These are phyloP conservation scores for Saccharomycopsis capsularis DNA, from an alignment of 805 yeast species.

Conservation along the genomic window DNA sequence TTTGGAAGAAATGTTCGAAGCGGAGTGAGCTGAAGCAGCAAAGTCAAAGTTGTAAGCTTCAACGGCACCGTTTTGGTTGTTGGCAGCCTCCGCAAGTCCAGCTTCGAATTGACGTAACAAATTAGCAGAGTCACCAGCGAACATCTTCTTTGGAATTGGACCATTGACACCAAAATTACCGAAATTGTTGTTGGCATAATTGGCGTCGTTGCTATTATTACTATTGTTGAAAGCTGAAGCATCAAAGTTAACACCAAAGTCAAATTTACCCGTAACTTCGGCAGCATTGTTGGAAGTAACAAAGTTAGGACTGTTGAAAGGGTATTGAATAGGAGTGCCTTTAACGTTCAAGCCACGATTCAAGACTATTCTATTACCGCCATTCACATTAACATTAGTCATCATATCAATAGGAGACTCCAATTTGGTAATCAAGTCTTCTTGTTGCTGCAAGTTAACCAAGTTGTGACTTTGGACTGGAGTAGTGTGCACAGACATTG, in stretches of 20 bases:
- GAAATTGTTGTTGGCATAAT: too few species aligned
- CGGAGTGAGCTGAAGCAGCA: neutral
- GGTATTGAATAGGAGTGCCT: neutral
- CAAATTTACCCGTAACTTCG: neutral
- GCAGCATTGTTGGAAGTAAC: neutral
- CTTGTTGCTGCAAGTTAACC: slow-evolving; percentile 14
- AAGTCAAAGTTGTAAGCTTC: neutral
- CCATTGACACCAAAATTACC: too few species aligned
- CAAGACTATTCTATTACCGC: too few species aligned
- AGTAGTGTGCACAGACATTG: neutral
- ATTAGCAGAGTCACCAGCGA: neutral
- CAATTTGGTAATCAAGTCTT: slow-evolving; percentile 17
- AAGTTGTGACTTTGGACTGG: neutral
- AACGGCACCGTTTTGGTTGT: neutral
- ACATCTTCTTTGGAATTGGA: slow-evolving; percentile 9
- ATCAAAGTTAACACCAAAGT: neutral
- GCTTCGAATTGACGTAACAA: slow-evolving; percentile 2
- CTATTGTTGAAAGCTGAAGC: neutral
- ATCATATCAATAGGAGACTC: slow-evolving; percentile 21
- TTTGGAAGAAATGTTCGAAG: neutral
- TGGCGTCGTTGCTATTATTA: neutral
- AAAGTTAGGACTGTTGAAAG: neutral
- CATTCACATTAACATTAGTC: neutral
- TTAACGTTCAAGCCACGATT: too few species aligned
- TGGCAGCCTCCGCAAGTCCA: neutral